These are phyloP conservation scores for Geranium incanum DNA, from an alignment of 441 rosid genomes.

Conservation along the genomic window DNA sequence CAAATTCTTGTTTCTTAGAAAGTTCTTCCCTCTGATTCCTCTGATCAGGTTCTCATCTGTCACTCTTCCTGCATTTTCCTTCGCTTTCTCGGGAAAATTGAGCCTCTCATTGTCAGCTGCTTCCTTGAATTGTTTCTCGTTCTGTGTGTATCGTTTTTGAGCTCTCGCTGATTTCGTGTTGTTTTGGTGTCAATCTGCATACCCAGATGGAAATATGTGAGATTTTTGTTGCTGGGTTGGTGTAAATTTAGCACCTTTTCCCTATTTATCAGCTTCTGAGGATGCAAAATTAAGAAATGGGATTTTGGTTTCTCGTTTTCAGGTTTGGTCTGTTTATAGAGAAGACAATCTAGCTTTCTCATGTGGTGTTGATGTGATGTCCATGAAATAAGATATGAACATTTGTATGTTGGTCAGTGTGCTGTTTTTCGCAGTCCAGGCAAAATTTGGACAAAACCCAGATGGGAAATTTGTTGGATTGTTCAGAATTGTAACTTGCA, in stretches of 20 bases:
- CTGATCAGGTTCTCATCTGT: conserved; percentile 37
- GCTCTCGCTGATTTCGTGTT: background rate
- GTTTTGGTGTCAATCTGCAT: conserved; percentile 4
- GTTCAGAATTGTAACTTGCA: background rate
- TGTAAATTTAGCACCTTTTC: background rate
- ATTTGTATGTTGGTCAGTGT: background rate
- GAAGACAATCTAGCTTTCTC: background rate
- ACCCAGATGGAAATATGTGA: background rate
- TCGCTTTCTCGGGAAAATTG: background rate
- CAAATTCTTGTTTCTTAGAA: conserved; percentile 14
- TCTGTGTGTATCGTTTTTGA: background rate
- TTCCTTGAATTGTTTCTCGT: background rate
- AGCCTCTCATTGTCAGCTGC: background rate
- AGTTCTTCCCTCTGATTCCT: conserved; percentile 18
- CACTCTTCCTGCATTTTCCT: conserved; percentile 1
- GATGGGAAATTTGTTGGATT: background rate
- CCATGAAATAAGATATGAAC: background rate
- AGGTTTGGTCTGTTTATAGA: background rate
- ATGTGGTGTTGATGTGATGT: background rate
- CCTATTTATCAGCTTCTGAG: background rate
- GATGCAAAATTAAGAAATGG: conserved; percentile 1
- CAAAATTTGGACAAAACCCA: conserved; percentile 9
- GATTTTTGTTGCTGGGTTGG: background rate
- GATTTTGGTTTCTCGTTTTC: background rate
- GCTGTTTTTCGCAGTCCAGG: background rate